Evolutionary conservation across 1,139 yeast genomes (phyloP).

Genomic region (Geotrichum restrictum): DNA sequence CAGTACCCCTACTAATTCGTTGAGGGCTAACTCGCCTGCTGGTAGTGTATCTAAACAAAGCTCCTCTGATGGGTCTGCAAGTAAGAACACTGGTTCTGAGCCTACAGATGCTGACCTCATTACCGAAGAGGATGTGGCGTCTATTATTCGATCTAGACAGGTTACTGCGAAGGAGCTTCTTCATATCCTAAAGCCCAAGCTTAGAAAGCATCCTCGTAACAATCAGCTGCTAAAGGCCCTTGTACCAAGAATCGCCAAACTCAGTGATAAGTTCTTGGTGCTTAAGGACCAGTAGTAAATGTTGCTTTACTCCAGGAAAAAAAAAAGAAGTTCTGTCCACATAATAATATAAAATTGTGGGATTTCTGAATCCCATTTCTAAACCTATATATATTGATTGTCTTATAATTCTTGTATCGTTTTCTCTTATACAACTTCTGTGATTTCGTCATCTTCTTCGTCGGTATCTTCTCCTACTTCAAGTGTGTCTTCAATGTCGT

Average conservation of each 20-base stretch:
- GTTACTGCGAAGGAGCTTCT: conserved; percentile 65
- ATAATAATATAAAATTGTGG: too few species aligned
- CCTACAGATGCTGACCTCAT: conserved; percentile 41
- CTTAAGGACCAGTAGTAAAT: conserved; percentile 30
- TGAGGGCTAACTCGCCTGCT: conserved; percentile 16
- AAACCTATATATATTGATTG: too few species aligned
- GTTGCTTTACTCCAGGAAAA: neutral
- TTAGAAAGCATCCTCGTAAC: conserved; percentile 66
- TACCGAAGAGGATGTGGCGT: conserved; percentile 68
- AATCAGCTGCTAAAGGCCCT: conserved; percentile 61
- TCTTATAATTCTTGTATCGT: too few species aligned
- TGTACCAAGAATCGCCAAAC: conserved; percentile 64
- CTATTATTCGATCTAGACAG: conserved; percentile 58
- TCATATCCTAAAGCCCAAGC: conserved; percentile 56
- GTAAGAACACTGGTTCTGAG: neutral
- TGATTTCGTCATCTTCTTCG: conserved; percentile 36
- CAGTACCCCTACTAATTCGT: neutral
- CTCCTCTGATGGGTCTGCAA: conserved; percentile 4
- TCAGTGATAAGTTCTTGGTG: conserved; percentile 63
- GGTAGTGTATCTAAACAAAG: conserved; percentile 26
- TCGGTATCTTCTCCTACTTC: conserved; percentile 47
- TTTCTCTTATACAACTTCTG: conserved; percentile 26
- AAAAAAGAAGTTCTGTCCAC: too few species aligned
- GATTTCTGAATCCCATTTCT: too few species aligned
- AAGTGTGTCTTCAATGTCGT: conserved; percentile 49